These are phyloP conservation scores for Leccinum barrowsii DNA, from an alignment of 768 basidiomycete genomes.

Conservation along the genomic window DNA sequence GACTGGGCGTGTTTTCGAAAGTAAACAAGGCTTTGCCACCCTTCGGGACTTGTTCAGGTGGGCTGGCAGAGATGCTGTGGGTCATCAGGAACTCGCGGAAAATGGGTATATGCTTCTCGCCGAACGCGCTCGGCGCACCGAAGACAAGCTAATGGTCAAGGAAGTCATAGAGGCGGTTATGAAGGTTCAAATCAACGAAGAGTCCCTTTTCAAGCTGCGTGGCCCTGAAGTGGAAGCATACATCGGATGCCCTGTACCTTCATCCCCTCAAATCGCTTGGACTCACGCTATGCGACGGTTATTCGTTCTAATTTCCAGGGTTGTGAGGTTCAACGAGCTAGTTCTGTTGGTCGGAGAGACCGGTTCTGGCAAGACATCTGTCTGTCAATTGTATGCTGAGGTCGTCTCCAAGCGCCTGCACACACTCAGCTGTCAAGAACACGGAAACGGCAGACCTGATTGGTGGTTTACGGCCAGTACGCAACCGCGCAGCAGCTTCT, in stretches of 20 bases:
- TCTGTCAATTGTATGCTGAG: slow-evolving; percentile 85
- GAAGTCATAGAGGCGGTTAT: slow-evolving; percentile 88
- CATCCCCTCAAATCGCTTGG: slow-evolving; percentile 66
- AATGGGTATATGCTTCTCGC: slow-evolving; percentile 98
- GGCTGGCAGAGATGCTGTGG: slow-evolving; percentile 86
- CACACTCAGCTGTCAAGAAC: slow-evolving; percentile 93
- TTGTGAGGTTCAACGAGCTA: slow-evolving; percentile 87
- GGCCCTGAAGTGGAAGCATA: slow-evolving; percentile 42
- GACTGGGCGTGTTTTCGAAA: slow-evolving; percentile 90
- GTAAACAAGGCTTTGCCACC: slow-evolving; percentile 95
- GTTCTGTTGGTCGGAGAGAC: slow-evolving; percentile 98
- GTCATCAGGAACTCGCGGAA: slow-evolving; percentile 89
- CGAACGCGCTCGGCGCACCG: slow-evolving; percentile 78
- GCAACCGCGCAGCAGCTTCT: slow-evolving; percentile 62
- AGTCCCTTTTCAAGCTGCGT: slow-evolving; percentile 59
- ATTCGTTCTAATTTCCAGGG: slow-evolving; percentile 80
- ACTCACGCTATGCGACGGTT: slow-evolving; percentile 90
- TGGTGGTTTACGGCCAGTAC: slow-evolving; percentile 85
- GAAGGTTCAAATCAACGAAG: slow-evolving; percentile 80
- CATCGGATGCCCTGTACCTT: slow-evolving; percentile 53
- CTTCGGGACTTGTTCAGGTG: slow-evolving; percentile 98
- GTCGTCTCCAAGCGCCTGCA: slow-evolving; percentile 57
- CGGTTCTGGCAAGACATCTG: slow-evolving; percentile 95
- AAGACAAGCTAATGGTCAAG: slow-evolving; percentile 88
- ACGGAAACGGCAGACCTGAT: slow-evolving; percentile 97